These are phyloP conservation scores for Conticribra weissflogii DNA, from an alignment of 108 stramenopile genomes.

Conservation along the genomic window DNA sequence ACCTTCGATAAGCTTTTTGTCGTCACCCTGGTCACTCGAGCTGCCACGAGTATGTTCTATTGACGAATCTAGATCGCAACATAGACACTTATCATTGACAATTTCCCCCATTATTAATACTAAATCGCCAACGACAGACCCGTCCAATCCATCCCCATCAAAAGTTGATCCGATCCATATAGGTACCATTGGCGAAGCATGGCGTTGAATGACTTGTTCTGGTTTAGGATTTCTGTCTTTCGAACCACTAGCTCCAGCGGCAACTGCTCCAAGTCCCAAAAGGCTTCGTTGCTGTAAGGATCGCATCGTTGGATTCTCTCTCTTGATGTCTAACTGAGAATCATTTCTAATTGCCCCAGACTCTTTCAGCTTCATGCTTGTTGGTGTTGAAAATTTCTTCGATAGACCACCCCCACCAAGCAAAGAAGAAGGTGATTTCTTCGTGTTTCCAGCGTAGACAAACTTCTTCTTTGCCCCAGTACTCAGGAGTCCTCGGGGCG, in stretches of 20 bases:
- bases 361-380: background rate
- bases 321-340: no score
- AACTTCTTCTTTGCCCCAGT: constrained; percentile 4
- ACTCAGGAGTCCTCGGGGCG: no score
- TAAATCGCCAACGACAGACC: constrained; percentile 49
- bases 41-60: background rate
- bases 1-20: no score
- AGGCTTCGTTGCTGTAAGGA: no score
- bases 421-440: background rate
- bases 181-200: no score
- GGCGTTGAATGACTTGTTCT: constrained; percentile 28
- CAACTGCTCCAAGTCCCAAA: no score
- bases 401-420: no score
- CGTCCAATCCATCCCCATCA: constrained; percentile 41
- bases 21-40: background rate
- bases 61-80: background rate
- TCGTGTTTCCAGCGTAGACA: background rate
- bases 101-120: constrained; percentile 58
- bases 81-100: constrained; percentile 32
- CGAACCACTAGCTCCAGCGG: background rate
- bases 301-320: no score
- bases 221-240: constrained; percentile 13
- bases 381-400: constrained; percentile 1
- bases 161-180: constrained; percentile 40
- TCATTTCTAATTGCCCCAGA: no score